Base-by-base conservation (phyloP, 2,329 filamentous ascomycete species). In the Myriosclerotinia curreyana region DNA sequence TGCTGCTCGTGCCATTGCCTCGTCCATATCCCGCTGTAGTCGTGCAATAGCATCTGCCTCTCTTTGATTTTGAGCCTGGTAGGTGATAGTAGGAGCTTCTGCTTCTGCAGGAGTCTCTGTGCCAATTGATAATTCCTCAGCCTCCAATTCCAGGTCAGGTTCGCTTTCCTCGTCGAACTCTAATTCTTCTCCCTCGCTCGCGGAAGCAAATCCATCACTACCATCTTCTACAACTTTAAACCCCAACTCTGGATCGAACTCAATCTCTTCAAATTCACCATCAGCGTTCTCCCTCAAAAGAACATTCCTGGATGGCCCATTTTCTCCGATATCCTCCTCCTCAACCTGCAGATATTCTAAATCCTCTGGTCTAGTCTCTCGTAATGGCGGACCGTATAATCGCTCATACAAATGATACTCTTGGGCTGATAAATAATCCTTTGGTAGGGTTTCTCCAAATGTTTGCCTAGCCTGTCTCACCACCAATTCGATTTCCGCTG, bases 361-460 rank as follows among this genome's bases (percentile, higher is more conserved):
- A 74, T 89, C 84, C 64, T 87, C 86, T 1, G 83, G 81, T 9
- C 72, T 75, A 2, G 85, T 88, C 60, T 83, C 81, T 50, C 86
- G 81, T 66, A 90, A 74, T 2, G 92, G 91, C 42, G 87, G 81
- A 1, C 93, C 94, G 74, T 95, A 97, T 20, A 96, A 78, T 68
- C 92, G 82, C 73, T 89, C 86, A 75, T 96, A 96, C 0, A 96
- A 78, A 55, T 78, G 79, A 71, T 89, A 87, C 75, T 96, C 92
- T 61, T 89, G 83, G 0, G 82, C 80, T 42, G 81, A 86, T 60
- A 97, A 76, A 70, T 91, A 85, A 42, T 83, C 86, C 40, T 86
- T 83, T 0, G 93, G 93, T 31, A 97, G 76, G 0, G 83, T 87
- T 71, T 95, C 87, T 66, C 92, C 88, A 75, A 92, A 96, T 11